A percentile compares a stretch with the other conserved stretches of the same genome.
These are phyloP conservation scores for Xylaria sp. DNA, from an alignment of 2,329 filamentous ascomycete genomes.

Conservation along the genomic window DNA sequence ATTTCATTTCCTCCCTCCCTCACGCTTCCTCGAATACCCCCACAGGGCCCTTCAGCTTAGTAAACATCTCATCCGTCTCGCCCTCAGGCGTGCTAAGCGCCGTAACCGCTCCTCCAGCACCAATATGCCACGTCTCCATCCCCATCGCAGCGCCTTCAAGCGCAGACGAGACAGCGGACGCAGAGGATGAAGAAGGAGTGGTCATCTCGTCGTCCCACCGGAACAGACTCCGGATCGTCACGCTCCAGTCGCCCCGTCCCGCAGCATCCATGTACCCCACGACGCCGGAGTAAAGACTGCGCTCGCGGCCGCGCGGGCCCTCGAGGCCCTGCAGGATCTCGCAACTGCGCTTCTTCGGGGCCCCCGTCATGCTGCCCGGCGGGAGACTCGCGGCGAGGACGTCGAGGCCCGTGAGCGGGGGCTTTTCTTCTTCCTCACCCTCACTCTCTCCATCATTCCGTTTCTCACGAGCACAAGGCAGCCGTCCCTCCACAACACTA, in stretches of 20 bases:
- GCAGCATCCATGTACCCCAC: conserved; percentile 90
- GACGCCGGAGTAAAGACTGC: conserved; percentile 87
- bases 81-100: conserved; percentile 81
- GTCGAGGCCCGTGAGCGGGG: conserved; percentile 72
- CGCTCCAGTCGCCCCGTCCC: conserved; percentile 88
- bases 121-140: conserved; percentile 79
- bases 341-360: conserved; percentile 92
- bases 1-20: conserved; percentile 7
- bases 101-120: conserved; percentile 91
- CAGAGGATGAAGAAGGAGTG: background rate
- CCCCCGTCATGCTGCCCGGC: conserved; percentile 95
- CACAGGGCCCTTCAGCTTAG: conserved; percentile 72
- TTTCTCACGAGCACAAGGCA: conserved; percentile 52
- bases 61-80: conserved; percentile 92
- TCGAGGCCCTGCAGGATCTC: conserved; percentile 81
- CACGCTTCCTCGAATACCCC: conserved; percentile 57
- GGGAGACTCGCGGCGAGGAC: conserved; percentile 82
- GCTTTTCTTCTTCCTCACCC: background rate
- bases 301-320: conserved; percentile 58
- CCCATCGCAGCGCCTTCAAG: background rate
- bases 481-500: conserved; percentile 80
- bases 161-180: conserved; percentile 5
- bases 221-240: conserved; percentile 87
- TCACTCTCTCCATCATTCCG: background rate
- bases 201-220: conserved; percentile 71